Conservation (phyloP, 495 filamentous ascomycete genomes). For the Aspergillus leporis region DNA sequence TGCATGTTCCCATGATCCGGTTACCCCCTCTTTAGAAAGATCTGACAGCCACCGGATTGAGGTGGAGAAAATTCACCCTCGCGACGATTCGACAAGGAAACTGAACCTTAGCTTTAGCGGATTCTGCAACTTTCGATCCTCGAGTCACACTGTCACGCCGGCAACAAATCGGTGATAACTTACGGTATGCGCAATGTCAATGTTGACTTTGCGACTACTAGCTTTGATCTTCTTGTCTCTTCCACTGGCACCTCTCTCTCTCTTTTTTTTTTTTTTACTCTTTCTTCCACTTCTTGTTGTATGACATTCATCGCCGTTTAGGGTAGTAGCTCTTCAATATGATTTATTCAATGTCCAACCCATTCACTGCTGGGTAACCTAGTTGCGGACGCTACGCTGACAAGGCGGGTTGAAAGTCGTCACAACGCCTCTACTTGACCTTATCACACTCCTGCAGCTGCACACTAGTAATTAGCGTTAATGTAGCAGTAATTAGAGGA, state of each 20-base stretch:
- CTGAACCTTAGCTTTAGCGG: constrained; percentile 3
- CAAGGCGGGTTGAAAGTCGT: not conserved
- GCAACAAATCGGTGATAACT: not conserved
- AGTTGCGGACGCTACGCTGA: not conserved
- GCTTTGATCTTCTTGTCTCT: too few species aligned
- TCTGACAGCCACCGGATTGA: constrained; percentile 5
- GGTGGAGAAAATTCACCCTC: not conserved
- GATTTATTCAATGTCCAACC: not conserved
- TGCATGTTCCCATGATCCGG: constrained; percentile 15
- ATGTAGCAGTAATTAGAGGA: not conserved
- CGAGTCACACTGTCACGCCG: constrained; percentile 17
- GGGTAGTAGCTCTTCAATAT: too few species aligned
- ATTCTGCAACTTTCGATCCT: constrained; percentile 16
- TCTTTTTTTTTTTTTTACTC: not conserved
- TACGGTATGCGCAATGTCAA: not conserved
- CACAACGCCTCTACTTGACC: constrained; percentile 15
- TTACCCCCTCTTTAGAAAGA: constrained; percentile 6
- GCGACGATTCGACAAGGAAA: not conserved
- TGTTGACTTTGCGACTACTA: too few species aligned
- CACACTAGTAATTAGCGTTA: constrained; percentile 14
- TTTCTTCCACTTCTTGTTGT: not conserved
- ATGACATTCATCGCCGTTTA: too few species aligned
- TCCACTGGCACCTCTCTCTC: too few species aligned
- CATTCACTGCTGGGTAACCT: not conserved
- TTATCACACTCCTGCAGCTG: constrained; percentile 21